These are phyloP conservation scores for Aspergillus arachidicola DNA, from an alignment of 2,329 filamentous ascomycete species.

Conservation along the genomic window DNA sequence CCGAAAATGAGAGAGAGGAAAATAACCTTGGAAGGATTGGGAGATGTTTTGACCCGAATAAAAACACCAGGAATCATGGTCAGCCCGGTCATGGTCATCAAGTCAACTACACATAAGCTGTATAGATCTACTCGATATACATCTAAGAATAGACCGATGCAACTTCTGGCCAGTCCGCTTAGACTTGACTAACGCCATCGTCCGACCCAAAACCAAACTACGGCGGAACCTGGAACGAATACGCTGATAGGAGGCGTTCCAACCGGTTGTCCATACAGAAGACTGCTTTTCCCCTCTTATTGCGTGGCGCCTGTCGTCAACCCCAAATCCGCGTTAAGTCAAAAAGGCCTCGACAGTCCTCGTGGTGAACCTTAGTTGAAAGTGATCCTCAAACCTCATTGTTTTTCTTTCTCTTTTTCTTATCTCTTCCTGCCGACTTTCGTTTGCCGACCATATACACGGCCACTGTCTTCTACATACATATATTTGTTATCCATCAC, in stretches of 20 bases:
- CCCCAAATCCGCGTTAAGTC: conserved; percentile 15
- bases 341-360: conserved; percentile 21
- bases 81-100: not conserved
- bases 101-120: not conserved
- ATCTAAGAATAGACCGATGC: conserved; percentile 2
- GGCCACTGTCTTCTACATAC: not conserved
- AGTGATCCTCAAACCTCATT: not conserved
- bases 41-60: not conserved
- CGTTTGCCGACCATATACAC: conserved; percentile 2
- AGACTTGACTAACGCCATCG: conserved; percentile 10
- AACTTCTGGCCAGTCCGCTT: not conserved
- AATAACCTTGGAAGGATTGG: not conserved
- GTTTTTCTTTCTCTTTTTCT: conserved; percentile 2
- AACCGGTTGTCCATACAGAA: conserved; percentile 11
- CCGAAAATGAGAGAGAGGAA: not conserved
- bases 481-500: not conserved
- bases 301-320: conserved; percentile 35
- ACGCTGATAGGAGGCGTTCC: conserved; percentile 22
- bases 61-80: not conserved
- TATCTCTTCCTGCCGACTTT: conserved; percentile 2
- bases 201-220: conserved; percentile 12
- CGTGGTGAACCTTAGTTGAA: conserved; percentile 1
- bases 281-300: conserved; percentile 18
- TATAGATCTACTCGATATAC: conserved; percentile 5
- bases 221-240: not conserved